Percentiles rank a stretch among this genome's conserved stretches.
phyloP scores from a whole-genome alignment of 352 stramenopile species.

The Phytophthora sp. region DNA sequence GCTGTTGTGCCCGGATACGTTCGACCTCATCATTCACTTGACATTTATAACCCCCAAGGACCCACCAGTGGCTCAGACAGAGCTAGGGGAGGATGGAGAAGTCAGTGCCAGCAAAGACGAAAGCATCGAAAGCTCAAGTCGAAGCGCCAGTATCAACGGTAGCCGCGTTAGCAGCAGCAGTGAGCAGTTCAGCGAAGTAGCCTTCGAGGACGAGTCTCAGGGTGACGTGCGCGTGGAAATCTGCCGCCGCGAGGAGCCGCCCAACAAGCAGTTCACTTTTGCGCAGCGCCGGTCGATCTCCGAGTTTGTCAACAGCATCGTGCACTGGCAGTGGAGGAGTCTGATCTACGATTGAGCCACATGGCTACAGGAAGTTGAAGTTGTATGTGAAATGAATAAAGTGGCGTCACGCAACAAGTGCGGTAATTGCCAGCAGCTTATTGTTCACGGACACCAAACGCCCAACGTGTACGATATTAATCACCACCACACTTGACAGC shows the following conservation, averaged over 20 bases:
- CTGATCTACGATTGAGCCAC: constrained; percentile 82
- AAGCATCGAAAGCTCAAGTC: constrained; percentile 22
- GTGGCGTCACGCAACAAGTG: neutral
- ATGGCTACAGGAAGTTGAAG: constrained; percentile 37
- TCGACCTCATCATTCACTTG: constrained; percentile 90
- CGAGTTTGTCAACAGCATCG: constrained; percentile 88
- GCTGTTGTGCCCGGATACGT: constrained; percentile 80
- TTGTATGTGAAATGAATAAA: constrained; percentile 3
- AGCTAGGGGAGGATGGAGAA: constrained; percentile 5
- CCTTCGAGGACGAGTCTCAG: constrained; percentile 37
- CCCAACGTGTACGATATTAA: no score
- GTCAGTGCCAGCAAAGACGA: constrained; percentile 17
- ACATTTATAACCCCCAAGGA: constrained; percentile 63
- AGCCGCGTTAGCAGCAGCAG: constrained; percentile 18
- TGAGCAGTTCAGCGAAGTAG: constrained; percentile 27
- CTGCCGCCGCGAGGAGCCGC: constrained; percentile 82
- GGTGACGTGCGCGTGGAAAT: constrained; percentile 73
- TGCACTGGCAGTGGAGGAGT: constrained; percentile 89
- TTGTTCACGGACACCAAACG: neutral
- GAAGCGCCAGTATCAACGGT: constrained; percentile 26
- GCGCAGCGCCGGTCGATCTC: constrained; percentile 83
- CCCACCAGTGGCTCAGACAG: neutral
- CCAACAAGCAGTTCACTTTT: constrained; percentile 80
- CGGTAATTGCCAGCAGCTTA: neutral
- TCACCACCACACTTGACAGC: neutral